Base-by-base conservation (phyloP, 768 basidiomycete genomes). In the Phylloporus rhodoxanthus region DNA sequence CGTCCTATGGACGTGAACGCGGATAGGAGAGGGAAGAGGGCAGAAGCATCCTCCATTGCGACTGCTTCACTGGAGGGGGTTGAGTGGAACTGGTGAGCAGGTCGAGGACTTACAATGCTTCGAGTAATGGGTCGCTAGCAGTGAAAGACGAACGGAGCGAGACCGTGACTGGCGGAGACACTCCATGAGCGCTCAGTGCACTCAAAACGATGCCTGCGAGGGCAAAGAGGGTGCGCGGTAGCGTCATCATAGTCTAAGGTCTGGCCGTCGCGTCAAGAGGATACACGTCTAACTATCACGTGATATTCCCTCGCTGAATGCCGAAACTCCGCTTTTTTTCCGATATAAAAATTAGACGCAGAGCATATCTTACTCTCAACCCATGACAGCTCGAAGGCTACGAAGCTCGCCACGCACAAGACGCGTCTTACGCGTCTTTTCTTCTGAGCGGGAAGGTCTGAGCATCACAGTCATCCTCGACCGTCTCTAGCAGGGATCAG, bases 1-100 rank as follows among this genome's bases (percentile, higher is more conserved):
- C 71, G 55, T 19, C 68, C 66, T 11, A 77, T 75, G 8, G 82
- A 78, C 4, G 92, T 69, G 33, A 78, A 74, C 55, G 84, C 73
- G 13, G 61, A 60, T 3, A 98, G 73, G 15, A 90, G 71, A 6
- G 84, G 81, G 65, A 94, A 91, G 71, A 91, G 91, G 14, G 79
- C 71, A 17, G 76, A 63, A 1, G 86, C 79, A 43, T 84, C 79
- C 64, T 95, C 89, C 39, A 84, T 66, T 7, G 85, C 69, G 13
- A 92, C 74, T 0, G 90, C 82, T 69, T 99, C 95, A 33, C 95
- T 98, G 26, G n/a, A 33, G 8, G 14, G 10, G 8, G 32, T 42
- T 60, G 30, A 61, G 53, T 25, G 20, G 9, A 26, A 20, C 25
- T 9, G 7, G 7, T n/a, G 25, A 10, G 17, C 9, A 43, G n/a